A percentile compares a stretch with the other conserved stretches of the same genome.
Evolutionary conservation across 2,329 filamentous ascomycete species (phyloP).

Genomic region (Thelonectria discophora): DNA sequence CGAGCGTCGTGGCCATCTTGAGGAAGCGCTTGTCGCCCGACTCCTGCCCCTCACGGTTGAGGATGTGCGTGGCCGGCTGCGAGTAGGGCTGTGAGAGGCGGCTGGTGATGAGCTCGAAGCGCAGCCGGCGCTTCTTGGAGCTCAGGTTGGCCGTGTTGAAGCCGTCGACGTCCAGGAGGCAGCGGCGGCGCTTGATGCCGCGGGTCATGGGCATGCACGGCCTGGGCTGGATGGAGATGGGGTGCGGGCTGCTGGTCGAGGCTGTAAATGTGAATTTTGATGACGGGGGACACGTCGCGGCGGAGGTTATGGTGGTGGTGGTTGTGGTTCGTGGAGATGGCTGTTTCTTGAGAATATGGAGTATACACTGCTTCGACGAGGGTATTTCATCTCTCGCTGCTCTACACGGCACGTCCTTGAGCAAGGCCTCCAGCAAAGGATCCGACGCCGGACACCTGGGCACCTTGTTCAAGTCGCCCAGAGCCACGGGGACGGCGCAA

Average conservation of each 20-base stretch:
- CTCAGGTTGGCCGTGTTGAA: slow-evolving; percentile 59
- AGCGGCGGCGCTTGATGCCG: slow-evolving; percentile 60
- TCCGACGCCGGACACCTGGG: slow-evolving; percentile 36
- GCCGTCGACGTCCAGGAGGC: slow-evolving; percentile 67
- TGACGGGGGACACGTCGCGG: neutral
- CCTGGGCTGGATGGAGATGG: slow-evolving; percentile 25
- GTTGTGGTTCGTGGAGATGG: neutral
- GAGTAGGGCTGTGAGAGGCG: slow-evolving; percentile 75
- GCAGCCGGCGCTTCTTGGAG: slow-evolving; percentile 74
- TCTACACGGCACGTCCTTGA: slow-evolving; percentile 26
- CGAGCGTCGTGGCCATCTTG: slow-evolving; percentile 56
- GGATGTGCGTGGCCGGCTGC: slow-evolving; percentile 73
- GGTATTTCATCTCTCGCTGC: slow-evolving; percentile 5
- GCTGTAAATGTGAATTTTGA: slow-evolving; percentile 30
- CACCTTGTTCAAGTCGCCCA: slow-evolving; percentile 35
- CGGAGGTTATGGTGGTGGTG: too few species aligned
- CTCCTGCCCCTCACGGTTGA: slow-evolving; percentile 64
- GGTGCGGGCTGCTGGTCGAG: slow-evolving; percentile 14
- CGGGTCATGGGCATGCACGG: neutral
- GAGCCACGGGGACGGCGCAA: slow-evolving; percentile 28
- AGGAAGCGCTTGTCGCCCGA: slow-evolving; percentile 58
- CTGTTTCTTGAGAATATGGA: neutral
- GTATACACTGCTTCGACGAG: neutral
- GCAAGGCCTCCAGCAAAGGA: slow-evolving; percentile 34
- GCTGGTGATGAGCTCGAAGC: slow-evolving; percentile 72